Base-by-base conservation (phyloP, 306 rosid genomes). In the Alnus glutinosa region DNA sequence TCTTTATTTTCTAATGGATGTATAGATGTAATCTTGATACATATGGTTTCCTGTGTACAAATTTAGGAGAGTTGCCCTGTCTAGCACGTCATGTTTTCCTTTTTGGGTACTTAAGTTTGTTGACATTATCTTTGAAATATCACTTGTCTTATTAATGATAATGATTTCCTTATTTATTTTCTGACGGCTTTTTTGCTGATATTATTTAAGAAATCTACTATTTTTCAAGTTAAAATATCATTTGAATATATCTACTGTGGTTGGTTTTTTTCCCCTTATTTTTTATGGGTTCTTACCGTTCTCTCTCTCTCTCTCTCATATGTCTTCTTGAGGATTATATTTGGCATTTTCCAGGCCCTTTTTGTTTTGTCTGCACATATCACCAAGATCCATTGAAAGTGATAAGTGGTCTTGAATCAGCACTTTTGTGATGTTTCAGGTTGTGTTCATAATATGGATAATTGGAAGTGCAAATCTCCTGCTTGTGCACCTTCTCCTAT, bases 381-480 rank as follows among this genome's bases (percentile, higher is more conserved):
- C 7, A 36, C 49, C 75, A 55, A 19, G 70, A 57, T 74, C 23
- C 44, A 39, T 73, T 62, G 9, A 77, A 61, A 63, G 71, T 74
- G 59, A 68, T 79, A 48, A 44, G 13, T 55, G 10, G 70, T 70
- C 50, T 78, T 57, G 37, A 62, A 59, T 7, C 10, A 62, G 75
- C 51, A 51, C 9, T 71, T 67, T 80, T 82, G 36, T 50, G 73
- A 52, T 77, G 81, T 78, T 85, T 79, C 79, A 92, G 95, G 80
- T 69, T 75, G 73, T 55, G 80, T 28, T 44, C 55, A 51, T 48
- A 77, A 59, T 62, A 90, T 92, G 97, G 92, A 88, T 79, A 83
- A 68, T 77, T 18, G 85, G 83, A 90, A 88, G 85, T 81, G 89
- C 86, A 84, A 80, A 55, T 77, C 92, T 54, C 81, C 89, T 46